Evolutionary conservation across 1,284 basidiomycete genomes (phyloP).

Genomic region (Trametes versicolor): DNA sequence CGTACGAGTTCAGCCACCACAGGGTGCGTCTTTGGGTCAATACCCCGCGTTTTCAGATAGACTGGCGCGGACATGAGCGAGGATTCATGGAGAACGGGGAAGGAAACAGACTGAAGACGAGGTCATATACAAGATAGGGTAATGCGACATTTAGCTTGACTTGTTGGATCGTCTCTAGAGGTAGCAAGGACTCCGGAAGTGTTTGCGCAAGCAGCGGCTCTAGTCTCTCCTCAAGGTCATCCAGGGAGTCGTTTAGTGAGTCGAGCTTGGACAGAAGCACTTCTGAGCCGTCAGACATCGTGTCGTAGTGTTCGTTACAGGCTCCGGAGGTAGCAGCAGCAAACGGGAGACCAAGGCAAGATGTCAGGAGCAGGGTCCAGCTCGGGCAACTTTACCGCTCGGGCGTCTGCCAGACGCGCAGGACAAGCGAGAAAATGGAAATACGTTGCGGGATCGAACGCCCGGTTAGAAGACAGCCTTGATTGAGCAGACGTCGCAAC

Average conservation of each 20-base stretch:
- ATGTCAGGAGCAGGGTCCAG: background rate
- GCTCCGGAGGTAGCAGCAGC: background rate
- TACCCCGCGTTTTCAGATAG: slow-evolving; percentile 78
- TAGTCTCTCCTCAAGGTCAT: slow-evolving; percentile 70
- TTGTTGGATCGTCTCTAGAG: slow-evolving; percentile 78
- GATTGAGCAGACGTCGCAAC: slow-evolving; percentile 81
- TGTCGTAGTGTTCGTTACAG: background rate
- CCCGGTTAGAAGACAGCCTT: slow-evolving; percentile 38
- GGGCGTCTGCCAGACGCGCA: too few relatives aligned
- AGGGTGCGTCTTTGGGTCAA: slow-evolving; percentile 81
- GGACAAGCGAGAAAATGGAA: slow-evolving; percentile 11
- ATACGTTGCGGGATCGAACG: slow-evolving; percentile 35
- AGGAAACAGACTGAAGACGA: slow-evolving; percentile 75
- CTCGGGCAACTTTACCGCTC: too few relatives aligned
- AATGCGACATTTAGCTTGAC: slow-evolving; percentile 80
- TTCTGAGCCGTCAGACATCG: slow-evolving; percentile 64
- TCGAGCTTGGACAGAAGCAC: slow-evolving; percentile 65
- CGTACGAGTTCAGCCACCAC: slow-evolving; percentile 78
- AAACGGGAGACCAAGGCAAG: background rate
- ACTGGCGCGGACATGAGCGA: slow-evolving; percentile 53
- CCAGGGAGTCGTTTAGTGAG: slow-evolving; percentile 63
- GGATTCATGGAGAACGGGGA: slow-evolving; percentile 14
- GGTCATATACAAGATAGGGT: slow-evolving; percentile 83
- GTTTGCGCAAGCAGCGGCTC: slow-evolving; percentile 71
- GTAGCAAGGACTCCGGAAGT: slow-evolving; percentile 69